Conservation (phyloP, 2,329 filamentous ascomycete species). For the Calonectria leucothoes region DNA sequence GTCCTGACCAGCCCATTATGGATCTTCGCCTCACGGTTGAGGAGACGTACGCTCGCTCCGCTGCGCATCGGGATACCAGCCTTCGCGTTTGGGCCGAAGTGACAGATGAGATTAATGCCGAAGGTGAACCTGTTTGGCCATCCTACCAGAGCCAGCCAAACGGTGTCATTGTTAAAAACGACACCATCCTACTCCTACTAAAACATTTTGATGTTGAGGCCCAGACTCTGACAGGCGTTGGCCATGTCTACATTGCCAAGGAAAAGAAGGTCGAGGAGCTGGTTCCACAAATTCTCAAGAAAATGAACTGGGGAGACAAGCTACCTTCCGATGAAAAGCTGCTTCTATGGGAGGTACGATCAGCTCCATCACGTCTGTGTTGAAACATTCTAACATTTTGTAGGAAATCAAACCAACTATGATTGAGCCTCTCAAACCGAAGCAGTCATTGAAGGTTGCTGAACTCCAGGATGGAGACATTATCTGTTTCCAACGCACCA, state of each 20-base stretch:
- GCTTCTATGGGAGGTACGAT: conserved; percentile 79
- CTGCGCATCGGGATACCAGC: conserved; percentile 73
- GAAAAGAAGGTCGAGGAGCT: conserved; percentile 91
- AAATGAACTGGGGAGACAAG: conserved; percentile 88
- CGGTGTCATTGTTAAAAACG: conserved; percentile 68
- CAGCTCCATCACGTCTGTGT: background rate
- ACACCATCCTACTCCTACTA: conserved; percentile 84
- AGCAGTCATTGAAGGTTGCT: conserved; percentile 87
- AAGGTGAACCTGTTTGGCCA: conserved; percentile 80
- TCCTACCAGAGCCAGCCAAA: conserved; percentile 69
- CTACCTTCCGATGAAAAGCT: conserved; percentile 71
- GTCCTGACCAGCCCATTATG: conserved; percentile 87
- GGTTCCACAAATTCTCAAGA: conserved; percentile 78
- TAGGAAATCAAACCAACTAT: conserved; percentile 96
- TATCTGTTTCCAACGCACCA: conserved; percentile 86
- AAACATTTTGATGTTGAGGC: conserved; percentile 88
- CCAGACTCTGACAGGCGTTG: conserved; percentile 81
- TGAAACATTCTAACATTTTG: conserved; percentile 16
- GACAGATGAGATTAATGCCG: conserved; percentile 71
- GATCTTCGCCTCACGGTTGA: conserved; percentile 83
- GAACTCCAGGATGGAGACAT: conserved; percentile 98
- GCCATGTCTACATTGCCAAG: conserved; percentile 88
- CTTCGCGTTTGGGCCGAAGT: conserved; percentile 91
- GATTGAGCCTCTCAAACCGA: conserved; percentile 95
- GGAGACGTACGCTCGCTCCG: conserved; percentile 68